phyloP scores from a whole-genome alignment of 805 yeast genomes.

The Candida stauntonica region DNA sequence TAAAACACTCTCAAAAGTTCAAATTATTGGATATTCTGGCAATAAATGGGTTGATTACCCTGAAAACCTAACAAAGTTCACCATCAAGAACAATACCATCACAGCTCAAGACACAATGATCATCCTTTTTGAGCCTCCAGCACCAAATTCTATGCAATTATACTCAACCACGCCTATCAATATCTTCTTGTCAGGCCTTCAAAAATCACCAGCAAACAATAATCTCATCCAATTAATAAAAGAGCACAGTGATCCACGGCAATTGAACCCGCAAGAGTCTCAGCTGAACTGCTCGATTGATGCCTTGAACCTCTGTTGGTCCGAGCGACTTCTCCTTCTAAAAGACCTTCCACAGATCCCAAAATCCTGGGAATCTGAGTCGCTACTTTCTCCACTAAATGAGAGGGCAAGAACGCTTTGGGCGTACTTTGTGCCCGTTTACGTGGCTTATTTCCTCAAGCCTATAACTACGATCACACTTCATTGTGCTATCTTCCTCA shows the following conservation, averaged over 20 bases:
- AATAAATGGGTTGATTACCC: no score
- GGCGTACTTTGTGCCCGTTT: background rate
- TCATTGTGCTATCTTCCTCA: constrained; percentile 8
- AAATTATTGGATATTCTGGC: no score
- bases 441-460: constrained; percentile 8
- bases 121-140: constrained; percentile 67
- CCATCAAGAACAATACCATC: background rate
- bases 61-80: constrained; percentile 1
- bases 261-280: constrained; percentile 8
- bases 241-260: constrained; percentile 8
- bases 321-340: constrained; percentile 11
- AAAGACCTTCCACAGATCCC: constrained; percentile 14
- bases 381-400: constrained; percentile 2
- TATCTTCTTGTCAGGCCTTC: constrained; percentile 39
- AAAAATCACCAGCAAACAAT: no score
- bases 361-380: constrained; percentile 13
- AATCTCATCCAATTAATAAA: constrained; percentile 6
- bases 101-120: constrained; percentile 25
- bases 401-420: background rate
- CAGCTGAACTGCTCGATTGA: constrained; percentile 12
- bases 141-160: constrained; percentile 66
- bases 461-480: constrained; percentile 12
- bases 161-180: constrained; percentile 71
- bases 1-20: no score
- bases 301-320: constrained; percentile 20